These are phyloP conservation scores for Penicillium occitanis DNA, from an alignment of 2,329 filamentous ascomycete genomes.

Conservation along the genomic window DNA sequence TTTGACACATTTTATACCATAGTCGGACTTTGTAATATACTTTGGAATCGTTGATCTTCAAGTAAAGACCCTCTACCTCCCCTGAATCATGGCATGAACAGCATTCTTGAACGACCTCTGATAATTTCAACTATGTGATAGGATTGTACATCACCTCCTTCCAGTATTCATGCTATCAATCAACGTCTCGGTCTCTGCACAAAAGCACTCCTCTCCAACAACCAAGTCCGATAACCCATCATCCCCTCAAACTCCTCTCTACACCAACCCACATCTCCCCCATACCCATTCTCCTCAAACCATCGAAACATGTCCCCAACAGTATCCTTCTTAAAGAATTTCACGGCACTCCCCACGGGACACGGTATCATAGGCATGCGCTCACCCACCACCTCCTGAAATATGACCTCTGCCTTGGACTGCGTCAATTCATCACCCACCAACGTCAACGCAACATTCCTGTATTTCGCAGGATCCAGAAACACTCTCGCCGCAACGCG, in stretches of 20 bases:
- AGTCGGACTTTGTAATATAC: background rate
- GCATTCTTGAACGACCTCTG: background rate
- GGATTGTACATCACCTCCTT: background rate
- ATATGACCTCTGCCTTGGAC: constrained; percentile 4
- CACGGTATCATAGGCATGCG: constrained; percentile 11
- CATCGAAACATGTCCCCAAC: constrained; percentile 15
- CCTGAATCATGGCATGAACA: background rate
- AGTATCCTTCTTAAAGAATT: constrained; percentile 13
- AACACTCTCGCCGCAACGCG: background rate
- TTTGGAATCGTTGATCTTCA: background rate
- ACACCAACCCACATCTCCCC: constrained; percentile 12
- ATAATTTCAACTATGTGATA: background rate
- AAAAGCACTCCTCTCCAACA: constrained; percentile 8
- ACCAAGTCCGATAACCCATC: constrained; percentile 16
- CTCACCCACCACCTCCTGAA: constrained; percentile 6
- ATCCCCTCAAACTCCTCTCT: constrained; percentile 12
- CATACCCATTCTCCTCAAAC: constrained; percentile 15
- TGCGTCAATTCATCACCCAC: constrained; percentile 9
- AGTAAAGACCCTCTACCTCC: no score
- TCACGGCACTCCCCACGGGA: constrained; percentile 9
- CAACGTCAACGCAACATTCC: constrained; percentile 5
- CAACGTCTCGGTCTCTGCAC: background rate
- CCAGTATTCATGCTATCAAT: background rate
- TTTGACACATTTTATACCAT: background rate
- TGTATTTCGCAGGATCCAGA: background rate